Percentiles rank a stretch among this genome's conserved stretches.
phyloP scores from a whole-genome alignment of 148 eudicot genomes.

The Persicaria maculosa region DNA sequence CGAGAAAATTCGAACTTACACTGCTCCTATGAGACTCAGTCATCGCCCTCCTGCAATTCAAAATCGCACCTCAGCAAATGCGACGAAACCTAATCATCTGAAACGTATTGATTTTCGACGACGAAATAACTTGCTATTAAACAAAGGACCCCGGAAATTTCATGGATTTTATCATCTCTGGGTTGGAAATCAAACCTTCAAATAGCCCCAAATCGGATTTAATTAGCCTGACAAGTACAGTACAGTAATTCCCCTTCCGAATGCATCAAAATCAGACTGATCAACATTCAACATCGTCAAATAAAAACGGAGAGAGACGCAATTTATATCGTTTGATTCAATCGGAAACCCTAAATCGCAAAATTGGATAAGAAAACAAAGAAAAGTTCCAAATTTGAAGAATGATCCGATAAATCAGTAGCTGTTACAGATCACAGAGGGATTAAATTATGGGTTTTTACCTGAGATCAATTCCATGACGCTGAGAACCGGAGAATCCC shows the following conservation, averaged over 20 bases:
- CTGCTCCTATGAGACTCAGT: neutral
- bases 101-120: neutral
- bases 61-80: neutral
- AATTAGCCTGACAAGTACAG: neutral
- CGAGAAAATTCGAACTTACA: conserved; percentile 19
- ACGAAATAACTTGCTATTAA: neutral
- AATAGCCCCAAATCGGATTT: neutral
- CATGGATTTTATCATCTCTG: neutral
- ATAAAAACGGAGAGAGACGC: neutral
- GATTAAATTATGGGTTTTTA: neutral
- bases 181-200: neutral
- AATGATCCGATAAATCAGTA: neutral
- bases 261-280: neutral
- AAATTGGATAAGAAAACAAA: neutral
- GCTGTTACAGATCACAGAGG: neutral
- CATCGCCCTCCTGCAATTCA: neutral
- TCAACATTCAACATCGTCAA: neutral
- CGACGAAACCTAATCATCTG: neutral
- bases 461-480: conserved; percentile 3
- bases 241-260: neutral
- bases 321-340: neutral
- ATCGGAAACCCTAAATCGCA: conserved; percentile 9
- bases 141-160: neutral
- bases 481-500: neutral
- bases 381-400: neutral